Evolutionary conservation across 257 asterid genomes (phyloP).

Genomic region (Solanum sitiens): DNA sequence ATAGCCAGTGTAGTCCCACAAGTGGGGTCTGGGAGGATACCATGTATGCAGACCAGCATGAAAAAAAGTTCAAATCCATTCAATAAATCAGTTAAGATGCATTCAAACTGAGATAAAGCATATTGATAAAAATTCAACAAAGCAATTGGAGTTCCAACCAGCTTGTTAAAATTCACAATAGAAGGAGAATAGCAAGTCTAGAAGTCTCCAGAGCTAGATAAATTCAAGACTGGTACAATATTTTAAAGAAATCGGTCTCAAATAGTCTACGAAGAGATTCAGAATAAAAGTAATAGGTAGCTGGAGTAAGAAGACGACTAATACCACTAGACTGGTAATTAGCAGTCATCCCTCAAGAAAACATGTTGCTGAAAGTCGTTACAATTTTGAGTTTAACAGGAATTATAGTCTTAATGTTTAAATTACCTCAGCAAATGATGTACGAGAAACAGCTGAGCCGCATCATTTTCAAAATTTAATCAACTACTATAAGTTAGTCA

Average conservation of each 20-base stretch:
- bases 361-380: not conserved
- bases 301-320: not conserved
- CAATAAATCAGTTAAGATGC: not conserved
- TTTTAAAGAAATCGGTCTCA: not conserved
- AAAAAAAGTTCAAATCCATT: not conserved
- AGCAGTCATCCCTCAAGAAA: not conserved
- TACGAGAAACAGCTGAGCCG: not conserved
- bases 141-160: not conserved
- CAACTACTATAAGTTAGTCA: conserved; percentile 13
- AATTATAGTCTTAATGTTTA: not conserved
- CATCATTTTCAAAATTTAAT: conserved; percentile 5
- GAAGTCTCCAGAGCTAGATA: not conserved
- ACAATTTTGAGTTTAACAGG: not conserved
- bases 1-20: not conserved
- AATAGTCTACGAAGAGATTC: not conserved
- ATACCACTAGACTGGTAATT: not conserved
- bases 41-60: not conserved
- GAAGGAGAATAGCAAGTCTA: not conserved
- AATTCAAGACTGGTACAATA: not conserved
- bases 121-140: not conserved
- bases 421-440: conserved; percentile 29
- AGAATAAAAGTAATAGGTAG: not conserved
- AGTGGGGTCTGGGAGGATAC: not conserved
- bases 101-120: not conserved
- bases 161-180: not conserved